Conservation (phyloP, 2,329 filamentous ascomycete genomes). For the Purpureocillium takamizusanense region DNA sequence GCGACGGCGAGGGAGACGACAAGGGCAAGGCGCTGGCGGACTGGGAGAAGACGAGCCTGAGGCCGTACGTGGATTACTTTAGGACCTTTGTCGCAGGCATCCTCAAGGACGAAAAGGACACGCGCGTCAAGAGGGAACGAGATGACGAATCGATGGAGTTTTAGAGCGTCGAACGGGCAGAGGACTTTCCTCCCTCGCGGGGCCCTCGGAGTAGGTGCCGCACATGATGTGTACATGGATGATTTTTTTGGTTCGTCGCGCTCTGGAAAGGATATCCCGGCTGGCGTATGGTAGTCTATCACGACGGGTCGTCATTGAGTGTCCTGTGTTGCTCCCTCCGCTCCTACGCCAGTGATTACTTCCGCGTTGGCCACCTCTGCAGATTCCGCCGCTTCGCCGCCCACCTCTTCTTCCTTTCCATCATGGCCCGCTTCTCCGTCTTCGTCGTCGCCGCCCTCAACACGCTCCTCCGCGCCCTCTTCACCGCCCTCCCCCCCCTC, state of each 20-base stretch:
- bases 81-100: slow-evolving; percentile 68
- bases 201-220: no score
- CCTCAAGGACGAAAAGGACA: slow-evolving; percentile 64
- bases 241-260: background rate
- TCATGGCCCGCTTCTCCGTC: slow-evolving; percentile 3
- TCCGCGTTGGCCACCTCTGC: slow-evolving; percentile 3
- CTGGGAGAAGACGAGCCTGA: slow-evolving; percentile 95
- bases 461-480: slow-evolving; percentile 16
- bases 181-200: no score
- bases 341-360: background rate
- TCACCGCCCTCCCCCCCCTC: slow-evolving; percentile 13
- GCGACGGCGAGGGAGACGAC: slow-evolving; percentile 28
- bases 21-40: slow-evolving; percentile 49
- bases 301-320: no score
- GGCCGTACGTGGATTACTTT: slow-evolving; percentile 87
- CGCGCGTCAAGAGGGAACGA: slow-evolving; percentile 45
- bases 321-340: background rate
- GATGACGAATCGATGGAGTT: slow-evolving; percentile 47
- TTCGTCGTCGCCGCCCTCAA: slow-evolving; percentile 14
- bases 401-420: slow-evolving; percentile 3
- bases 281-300: background rate
- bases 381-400: slow-evolving; percentile 4
- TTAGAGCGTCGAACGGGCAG: slow-evolving; percentile 13
- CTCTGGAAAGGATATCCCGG: background rate
- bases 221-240: background rate